Evolutionary conservation across 331 rosid species (phyloP).

Genomic region (Rosa hybrid): DNA sequence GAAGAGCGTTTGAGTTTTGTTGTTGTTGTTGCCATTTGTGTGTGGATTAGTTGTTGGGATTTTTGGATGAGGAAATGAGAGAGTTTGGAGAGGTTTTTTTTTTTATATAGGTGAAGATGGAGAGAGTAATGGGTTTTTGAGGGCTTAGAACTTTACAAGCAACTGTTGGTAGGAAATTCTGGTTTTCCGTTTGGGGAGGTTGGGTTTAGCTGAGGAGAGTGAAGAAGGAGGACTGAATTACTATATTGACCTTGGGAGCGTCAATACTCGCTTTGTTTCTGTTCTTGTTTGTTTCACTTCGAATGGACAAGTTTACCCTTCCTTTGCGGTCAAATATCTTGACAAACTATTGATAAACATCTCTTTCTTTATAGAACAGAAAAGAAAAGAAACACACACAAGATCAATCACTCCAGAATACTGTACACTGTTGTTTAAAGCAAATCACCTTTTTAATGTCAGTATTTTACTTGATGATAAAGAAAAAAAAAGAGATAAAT

Average conservation of each 20-base stretch:
- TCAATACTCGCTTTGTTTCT: background rate
- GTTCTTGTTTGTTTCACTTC: no score
- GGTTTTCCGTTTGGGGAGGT: constrained; percentile 15
- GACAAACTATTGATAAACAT: no score
- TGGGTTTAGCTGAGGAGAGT: constrained; percentile 9
- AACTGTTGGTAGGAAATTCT: constrained; percentile 29
- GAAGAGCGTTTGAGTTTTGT: background rate
- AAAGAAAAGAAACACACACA: no score
- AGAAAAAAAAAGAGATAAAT: no score
- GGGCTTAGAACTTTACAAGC: background rate
- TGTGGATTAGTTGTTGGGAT: background rate
- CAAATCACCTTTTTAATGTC: no score
- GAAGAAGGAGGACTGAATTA: constrained; percentile 28
- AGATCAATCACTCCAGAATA: no score
- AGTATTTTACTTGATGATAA: no score
- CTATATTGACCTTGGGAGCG: constrained; percentile 37
- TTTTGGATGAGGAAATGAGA: background rate
- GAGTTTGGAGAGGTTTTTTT: background rate
- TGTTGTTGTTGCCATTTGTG: background rate
- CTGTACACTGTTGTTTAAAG: no score
- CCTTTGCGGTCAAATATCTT: background rate
- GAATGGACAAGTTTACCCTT: constrained; percentile 14
- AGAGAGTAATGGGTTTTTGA: background rate
- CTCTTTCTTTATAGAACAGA: no score
- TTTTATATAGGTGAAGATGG: background rate